Base-by-base conservation (phyloP, 1,284 basidiomycete species). In the Leccinum pseudoinsigne region DNA sequence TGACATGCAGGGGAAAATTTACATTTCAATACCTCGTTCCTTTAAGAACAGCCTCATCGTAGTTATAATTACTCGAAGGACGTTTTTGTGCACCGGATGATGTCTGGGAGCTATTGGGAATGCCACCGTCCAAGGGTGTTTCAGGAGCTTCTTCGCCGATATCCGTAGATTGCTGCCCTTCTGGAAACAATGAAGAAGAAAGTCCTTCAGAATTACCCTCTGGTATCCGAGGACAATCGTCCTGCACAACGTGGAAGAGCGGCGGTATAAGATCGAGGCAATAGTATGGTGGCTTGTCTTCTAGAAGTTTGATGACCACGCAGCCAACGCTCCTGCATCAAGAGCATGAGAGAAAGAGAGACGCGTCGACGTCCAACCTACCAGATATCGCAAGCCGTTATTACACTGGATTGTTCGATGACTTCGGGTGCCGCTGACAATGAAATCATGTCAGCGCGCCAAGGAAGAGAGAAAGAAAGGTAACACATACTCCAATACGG, bases 221-320 rank as follows among this genome's bases (percentile, higher is more conserved):
- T 0, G 97, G 97, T 69, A 99, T 91, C 7, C 94, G 94, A 51
- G 97, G 97, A 71, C 89, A 92, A 75, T 98, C 96, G 72, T 99
- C 97, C 75, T 98, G 95, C 1, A 99, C 97, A 67, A 99, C 98
- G 58, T 95, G 89, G 79, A 97, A 99, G 26, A 99, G 85, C 0
- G 97, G 96, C 57, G 96, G 97, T 95, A 99, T 98, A 4, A 97
- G 97, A 65, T 96, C 94, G 34, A 98, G 85, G 69, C 92, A 93
- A 75, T 97, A 93, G 76, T 98, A 98, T 0, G 97, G 97, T 12
- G 97, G 97, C 69, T 93, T 94, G 9, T 96, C 97, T 76, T 98
- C 95, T 23, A 99, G 80, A 11, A 99, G 84, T 74, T 99, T 97
- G 64, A 99, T 97, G 3, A 98, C 95, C 36, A 97, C 93, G 72